Evolutionary conservation across 306 rosid genomes (phyloP), one percentile per base, ranked within the genome.

Genomic region (Glycine soja): DNA sequence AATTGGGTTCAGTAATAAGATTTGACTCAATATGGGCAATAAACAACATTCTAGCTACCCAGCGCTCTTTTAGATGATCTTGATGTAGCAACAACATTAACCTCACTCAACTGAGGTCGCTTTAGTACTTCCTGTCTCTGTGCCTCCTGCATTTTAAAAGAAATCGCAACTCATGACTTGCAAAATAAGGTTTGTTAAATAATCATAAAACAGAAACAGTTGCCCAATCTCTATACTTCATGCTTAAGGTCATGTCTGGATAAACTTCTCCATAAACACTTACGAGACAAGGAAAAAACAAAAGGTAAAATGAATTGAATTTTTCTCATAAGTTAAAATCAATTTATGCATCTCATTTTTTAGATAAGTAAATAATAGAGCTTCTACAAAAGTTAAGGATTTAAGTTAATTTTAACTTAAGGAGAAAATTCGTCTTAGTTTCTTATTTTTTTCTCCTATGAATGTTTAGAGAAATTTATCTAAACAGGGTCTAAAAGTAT

Each of bases 61-160:
- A 0, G 88, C 80, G 61, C 84, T 88, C 89, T 77, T 84, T 45
- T 82, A 72, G 89, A 85, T 56, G 93, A 82, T 86, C 87, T 88
- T 63, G 94, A 85, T 85, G 88, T 81, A 62, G 88, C 88, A 85
- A 83, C 88, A 83, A 81, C 77, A 69, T 61, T 86, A 69, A 62
- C 66, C 45, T 95, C 94, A 72, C 84, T 59, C 78, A 78, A 78
- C 13, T 86, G 72, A 10, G 83, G 34, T 75, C 45, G 68, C 65
- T 69, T 77, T 14, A 85, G n/a, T 72, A 90, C 98, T 75, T 90
- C 96, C 13, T 69, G 83, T 58, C 82, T 85, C 45, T 80, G 85
- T 57, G 82, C 85, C 73, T 85, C 96, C 96, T 93, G 87, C 93
- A 84, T 73, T 4, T 76, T 16, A 11, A 7, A 47, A 67, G 56